Percentiles rank a stretch among this genome's conserved stretches.
phyloP scores from a whole-genome alignment of 2,329 filamentous ascomycete genomes.

The Botryotinia globosa region DNA sequence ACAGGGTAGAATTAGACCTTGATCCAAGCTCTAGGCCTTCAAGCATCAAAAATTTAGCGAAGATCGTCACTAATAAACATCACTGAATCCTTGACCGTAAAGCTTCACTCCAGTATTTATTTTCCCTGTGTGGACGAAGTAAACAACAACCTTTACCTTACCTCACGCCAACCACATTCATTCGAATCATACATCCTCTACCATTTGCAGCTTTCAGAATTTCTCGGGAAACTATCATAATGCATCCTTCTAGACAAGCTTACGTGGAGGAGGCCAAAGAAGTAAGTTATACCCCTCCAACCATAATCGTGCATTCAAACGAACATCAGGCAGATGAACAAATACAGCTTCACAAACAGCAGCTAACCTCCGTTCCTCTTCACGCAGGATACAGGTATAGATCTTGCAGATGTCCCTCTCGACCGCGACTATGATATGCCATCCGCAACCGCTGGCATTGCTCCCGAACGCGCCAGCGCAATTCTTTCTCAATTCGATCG shows the following conservation, averaged over 20 bases:
- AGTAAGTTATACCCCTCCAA: constrained; percentile 47
- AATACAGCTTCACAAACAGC: background rate
- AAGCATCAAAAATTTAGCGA: constrained; percentile 7
- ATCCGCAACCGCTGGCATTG: constrained; percentile 35
- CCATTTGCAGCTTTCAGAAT: background rate
- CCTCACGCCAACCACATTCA: background rate
- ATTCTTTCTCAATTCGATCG: constrained; percentile 71
- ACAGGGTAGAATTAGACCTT: background rate
- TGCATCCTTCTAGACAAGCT: constrained; percentile 88
- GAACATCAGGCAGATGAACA: constrained; percentile 8
- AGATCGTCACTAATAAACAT: constrained; percentile 12
- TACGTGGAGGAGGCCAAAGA: constrained; percentile 85
- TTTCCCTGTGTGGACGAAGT: background rate
- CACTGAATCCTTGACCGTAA: constrained; percentile 7
- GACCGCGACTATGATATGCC: constrained; percentile 72
- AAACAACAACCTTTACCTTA: background rate
- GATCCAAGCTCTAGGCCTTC: constrained; percentile 6
- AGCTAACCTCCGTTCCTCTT: constrained; percentile 20
- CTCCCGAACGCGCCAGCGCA: constrained; percentile 38
- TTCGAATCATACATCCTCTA: background rate
- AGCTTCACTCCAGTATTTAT: constrained; percentile 7
- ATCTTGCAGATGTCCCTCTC: constrained; percentile 60
- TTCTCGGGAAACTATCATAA: constrained; percentile 37
- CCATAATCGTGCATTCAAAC: constrained; percentile 5
- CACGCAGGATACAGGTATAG: constrained; percentile 48